Evolutionary conservation across 441 rosid genomes (phyloP).

Genomic region (Mallotus japonicus): DNA sequence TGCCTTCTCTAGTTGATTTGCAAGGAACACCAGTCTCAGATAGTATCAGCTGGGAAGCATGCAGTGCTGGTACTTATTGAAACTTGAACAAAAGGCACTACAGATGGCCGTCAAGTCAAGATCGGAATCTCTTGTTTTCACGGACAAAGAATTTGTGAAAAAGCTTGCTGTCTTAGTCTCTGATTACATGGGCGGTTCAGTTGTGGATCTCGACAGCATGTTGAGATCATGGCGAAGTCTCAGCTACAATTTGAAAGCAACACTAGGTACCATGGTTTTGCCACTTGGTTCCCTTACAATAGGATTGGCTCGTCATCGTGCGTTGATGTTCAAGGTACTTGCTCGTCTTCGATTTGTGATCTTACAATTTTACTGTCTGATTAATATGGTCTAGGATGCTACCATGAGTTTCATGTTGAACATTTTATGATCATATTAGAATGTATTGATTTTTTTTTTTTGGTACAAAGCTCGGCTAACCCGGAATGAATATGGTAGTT

Average conservation of each 20-base stretch:
- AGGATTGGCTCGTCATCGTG: conserved; percentile 98
- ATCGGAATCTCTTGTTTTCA: conserved; percentile 42
- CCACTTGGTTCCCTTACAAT: conserved; percentile 92
- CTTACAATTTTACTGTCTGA: neutral
- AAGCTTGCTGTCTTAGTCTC: conserved; percentile 78
- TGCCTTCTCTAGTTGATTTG: conserved; percentile 89
- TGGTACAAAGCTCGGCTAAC: too few species aligned
- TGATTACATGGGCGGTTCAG: conserved; percentile 94
- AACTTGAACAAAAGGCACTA: conserved; percentile 67
- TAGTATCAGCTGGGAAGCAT: conserved; percentile 71
- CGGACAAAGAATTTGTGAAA: conserved; percentile 51
- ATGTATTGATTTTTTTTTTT: neutral
- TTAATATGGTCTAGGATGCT: conserved; percentile 2
- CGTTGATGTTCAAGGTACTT: conserved; percentile 85
- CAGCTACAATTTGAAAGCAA: conserved; percentile 76
- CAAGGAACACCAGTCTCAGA: conserved; percentile 75
- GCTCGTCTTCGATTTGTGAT: conserved; percentile 7
- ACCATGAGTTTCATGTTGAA: neutral
- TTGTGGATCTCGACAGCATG: conserved; percentile 70
- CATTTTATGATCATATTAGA: neutral
- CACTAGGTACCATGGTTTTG: conserved; percentile 94
- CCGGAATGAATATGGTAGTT: too few species aligned
- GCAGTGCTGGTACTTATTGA: conserved; percentile 82
- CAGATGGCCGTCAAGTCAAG: conserved; percentile 56
- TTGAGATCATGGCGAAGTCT: conserved; percentile 71